These are phyloP conservation scores for Dictyostelium purpureum DNA, from an alignment of 78 protist species.

Conservation along the genomic window DNA sequence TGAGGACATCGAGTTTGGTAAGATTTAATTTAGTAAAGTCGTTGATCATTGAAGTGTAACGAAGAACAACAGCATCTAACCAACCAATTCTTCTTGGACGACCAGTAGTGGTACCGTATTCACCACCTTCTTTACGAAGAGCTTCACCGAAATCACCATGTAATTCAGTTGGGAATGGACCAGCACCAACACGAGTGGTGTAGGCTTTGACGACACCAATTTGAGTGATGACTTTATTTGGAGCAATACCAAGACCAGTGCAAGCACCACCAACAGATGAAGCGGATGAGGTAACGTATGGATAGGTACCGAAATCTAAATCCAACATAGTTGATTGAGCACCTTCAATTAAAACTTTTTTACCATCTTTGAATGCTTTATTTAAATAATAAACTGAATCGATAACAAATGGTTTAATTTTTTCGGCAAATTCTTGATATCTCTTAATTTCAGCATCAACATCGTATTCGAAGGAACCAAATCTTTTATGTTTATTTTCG, in stretches of 20 bases:
- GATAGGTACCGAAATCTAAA: slow-evolving; percentile 96
- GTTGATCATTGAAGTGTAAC: slow-evolving; percentile 89
- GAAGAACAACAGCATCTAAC: slow-evolving; percentile 93
- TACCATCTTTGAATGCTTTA: slow-evolving; percentile 74
- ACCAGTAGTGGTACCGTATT: slow-evolving; percentile 96
- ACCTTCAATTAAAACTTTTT: slow-evolving; percentile 86
- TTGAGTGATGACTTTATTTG: slow-evolving; percentile 78
- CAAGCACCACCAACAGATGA: slow-evolving; percentile 93
- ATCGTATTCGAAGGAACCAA: slow-evolving; percentile 79
- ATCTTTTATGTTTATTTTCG: slow-evolving; percentile 71
- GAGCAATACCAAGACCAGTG: slow-evolving; percentile 93
- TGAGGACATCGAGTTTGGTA: slow-evolving; percentile 94
- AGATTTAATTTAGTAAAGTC: slow-evolving; percentile 86
- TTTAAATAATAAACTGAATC: slow-evolving; percentile 88
- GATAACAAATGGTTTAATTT: slow-evolving; percentile 85
- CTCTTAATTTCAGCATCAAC: slow-evolving; percentile 87
- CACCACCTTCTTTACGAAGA: slow-evolving; percentile 87
- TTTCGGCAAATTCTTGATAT: slow-evolving; percentile 76
- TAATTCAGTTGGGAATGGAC: slow-evolving; percentile 95
- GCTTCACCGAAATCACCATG: slow-evolving; percentile 71
- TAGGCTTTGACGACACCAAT: slow-evolving; percentile 97
- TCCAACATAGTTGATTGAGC: slow-evolving; percentile 97
- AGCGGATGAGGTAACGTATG: slow-evolving; percentile 95
- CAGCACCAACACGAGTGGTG: slow-evolving; percentile 95
- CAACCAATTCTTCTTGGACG: slow-evolving; percentile 95